Conservation (phyloP, 495 filamentous ascomycete species). For the Penicillium antarcticum region DNA sequence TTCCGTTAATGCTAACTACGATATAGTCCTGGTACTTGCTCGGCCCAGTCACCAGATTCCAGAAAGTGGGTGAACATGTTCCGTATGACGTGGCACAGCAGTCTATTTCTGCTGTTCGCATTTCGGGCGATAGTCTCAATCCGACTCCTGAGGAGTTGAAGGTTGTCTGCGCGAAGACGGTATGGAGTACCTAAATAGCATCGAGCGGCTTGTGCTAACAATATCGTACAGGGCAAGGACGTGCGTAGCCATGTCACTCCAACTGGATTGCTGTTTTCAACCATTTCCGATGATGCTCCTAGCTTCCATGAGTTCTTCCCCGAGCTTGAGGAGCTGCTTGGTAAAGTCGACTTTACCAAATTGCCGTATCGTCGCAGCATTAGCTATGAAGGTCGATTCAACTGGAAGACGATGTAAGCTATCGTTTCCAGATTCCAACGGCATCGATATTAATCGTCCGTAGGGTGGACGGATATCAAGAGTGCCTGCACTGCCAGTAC, state of each 20-base stretch:
- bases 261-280: slow-evolving; percentile 54
- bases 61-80: slow-evolving; percentile 40
- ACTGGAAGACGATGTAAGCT: slow-evolving; percentile 62
- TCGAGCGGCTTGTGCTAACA: not conserved
- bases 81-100: slow-evolving; percentile 56
- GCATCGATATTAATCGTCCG: not conserved
- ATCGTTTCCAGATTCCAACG: not conserved
- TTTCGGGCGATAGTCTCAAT: slow-evolving; percentile 24
- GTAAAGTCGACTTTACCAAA: slow-evolving; percentile 54
- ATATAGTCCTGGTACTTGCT: slow-evolving; percentile 58
- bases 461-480: slow-evolving; percentile 61
- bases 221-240: slow-evolving; percentile 20
- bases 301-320: slow-evolving; percentile 56
- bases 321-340: slow-evolving; percentile 47
- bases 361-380: slow-evolving; percentile 55
- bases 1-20: not conserved
- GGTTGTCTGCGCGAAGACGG: slow-evolving; percentile 38
- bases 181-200: slow-evolving; percentile 3
- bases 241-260: slow-evolving; percentile 47
- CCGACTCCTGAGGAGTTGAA: slow-evolving; percentile 36
- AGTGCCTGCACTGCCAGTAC: slow-evolving; percentile 63
- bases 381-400: slow-evolving; percentile 56
- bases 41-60: slow-evolving; percentile 57
- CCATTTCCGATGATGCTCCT: slow-evolving; percentile 48
- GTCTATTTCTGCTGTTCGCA: slow-evolving; percentile 42